Conservation (phyloP, 2,329 filamentous ascomycete species). For the Xylaria sp. region DNA sequence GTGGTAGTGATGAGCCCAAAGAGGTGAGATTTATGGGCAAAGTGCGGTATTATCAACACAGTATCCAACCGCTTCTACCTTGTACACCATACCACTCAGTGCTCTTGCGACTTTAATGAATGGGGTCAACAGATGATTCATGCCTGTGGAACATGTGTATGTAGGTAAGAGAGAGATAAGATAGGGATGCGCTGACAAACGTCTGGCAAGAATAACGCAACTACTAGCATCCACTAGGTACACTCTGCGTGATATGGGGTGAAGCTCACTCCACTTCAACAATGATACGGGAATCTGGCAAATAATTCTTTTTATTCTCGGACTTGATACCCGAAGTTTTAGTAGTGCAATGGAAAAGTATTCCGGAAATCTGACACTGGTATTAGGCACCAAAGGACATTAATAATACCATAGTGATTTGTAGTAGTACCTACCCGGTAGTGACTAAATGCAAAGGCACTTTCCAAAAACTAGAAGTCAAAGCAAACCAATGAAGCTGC, state of each 20-base stretch:
- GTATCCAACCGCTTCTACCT: not conserved
- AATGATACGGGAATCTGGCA: not conserved
- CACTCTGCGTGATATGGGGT: constrained; percentile 7
- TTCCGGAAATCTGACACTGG: not conserved
- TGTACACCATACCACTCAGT: not conserved
- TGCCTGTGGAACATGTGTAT: not conserved
- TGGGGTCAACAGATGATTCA: constrained; percentile 21
- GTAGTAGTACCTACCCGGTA: not conserved
- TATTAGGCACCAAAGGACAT: constrained; percentile 34
- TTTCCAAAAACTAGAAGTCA: not conserved
- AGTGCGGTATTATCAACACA: not conserved
- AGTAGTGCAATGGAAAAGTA: not conserved
- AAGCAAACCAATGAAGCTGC: constrained; percentile 20
- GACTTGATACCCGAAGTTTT: constrained; percentile 12
- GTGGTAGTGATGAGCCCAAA: not conserved
- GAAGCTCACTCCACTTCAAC: constrained; percentile 7
- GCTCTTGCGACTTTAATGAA: constrained; percentile 13
- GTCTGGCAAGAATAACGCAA: not conserved
- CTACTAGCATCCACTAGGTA: not conserved
- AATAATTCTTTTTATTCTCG: not conserved
- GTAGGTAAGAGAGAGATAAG: constrained; percentile 15
- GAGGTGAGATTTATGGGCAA: not conserved
- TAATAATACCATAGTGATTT: constrained; percentile 19
- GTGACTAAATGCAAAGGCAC: not conserved
- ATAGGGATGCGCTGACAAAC: not conserved